A percentile compares a stretch with the other conserved stretches of the same genome.
phyloP scores from a whole-genome alignment of 1,284 basidiomycete genomes.

The Rhizopogon parksii region DNA sequence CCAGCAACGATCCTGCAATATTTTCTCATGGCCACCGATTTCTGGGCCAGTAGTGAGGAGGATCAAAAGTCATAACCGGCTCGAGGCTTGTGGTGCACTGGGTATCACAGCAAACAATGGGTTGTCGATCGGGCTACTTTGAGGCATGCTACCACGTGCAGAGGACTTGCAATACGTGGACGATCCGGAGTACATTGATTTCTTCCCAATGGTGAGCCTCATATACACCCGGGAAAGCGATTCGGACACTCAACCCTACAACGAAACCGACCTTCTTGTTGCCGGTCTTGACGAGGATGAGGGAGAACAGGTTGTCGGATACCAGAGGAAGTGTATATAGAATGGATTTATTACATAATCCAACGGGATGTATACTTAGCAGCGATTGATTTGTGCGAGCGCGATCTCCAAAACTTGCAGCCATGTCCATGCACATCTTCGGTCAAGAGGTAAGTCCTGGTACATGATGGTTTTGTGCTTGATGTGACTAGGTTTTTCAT shows the following conservation, averaged over 20 bases:
- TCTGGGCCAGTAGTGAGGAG: slow-evolving; percentile 65
- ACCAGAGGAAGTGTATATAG: slow-evolving; percentile 32
- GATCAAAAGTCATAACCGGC: slow-evolving; percentile 9
- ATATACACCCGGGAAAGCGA: not conserved
- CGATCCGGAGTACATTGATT: slow-evolving; percentile 66
- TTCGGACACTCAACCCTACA: not conserved
- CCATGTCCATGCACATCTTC: slow-evolving; percentile 44
- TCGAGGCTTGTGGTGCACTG: slow-evolving; percentile 11
- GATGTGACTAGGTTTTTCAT: slow-evolving; percentile 5
- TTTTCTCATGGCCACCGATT: slow-evolving; percentile 60
- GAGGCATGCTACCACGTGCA: slow-evolving; percentile 59
- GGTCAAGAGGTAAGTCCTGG: slow-evolving; percentile 30
- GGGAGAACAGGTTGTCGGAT: slow-evolving; percentile 59
- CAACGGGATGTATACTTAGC: not conserved
- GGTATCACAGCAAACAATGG: slow-evolving; percentile 70
- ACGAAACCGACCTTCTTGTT: slow-evolving; percentile 40
- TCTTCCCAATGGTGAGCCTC: slow-evolving; percentile 60
- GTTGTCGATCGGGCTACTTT: slow-evolving; percentile 76
- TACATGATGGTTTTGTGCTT: not conserved
- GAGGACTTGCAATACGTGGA: slow-evolving; percentile 76
- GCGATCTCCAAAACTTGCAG: not conserved
- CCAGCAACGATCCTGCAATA: too few relatives aligned
- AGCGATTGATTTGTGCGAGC: not conserved
- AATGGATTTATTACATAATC: not conserved
- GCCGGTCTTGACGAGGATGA: slow-evolving; percentile 57